These are phyloP conservation scores for Plasmodium gonderi DNA, from an alignment of 169 alveolate genomes.

Conservation along the genomic window DNA sequence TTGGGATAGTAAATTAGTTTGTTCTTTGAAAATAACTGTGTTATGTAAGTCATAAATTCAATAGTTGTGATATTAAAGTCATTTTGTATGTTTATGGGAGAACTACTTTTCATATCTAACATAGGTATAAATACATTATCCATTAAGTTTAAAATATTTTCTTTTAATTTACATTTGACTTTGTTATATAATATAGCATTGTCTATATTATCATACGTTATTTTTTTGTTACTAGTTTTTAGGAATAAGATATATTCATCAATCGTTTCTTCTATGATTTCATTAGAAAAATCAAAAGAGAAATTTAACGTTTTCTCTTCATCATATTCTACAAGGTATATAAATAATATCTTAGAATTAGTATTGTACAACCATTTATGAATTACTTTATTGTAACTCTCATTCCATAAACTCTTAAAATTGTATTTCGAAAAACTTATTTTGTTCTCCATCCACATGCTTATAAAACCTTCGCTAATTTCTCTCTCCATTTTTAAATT, in stretches of 20 bases:
- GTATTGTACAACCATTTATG: constrained; percentile 22
- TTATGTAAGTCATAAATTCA: constrained; percentile 68
- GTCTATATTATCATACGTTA: constrained; percentile 62
- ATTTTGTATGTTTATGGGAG: constrained; percentile 58
- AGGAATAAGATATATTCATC: constrained; percentile 58
- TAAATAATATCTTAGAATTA: constrained; percentile 52
- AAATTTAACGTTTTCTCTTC: constrained; percentile 8
- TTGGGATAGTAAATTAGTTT: constrained; percentile 67
- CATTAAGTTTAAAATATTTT: constrained; percentile 66
- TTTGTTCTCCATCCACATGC: constrained; percentile 41
- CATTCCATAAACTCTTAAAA: constrained; percentile 41
- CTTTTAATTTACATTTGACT: constrained; percentile 47
- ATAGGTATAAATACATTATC: constrained; percentile 63
- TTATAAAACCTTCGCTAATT: constrained; percentile 48
- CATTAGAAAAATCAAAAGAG: constrained; percentile 56
- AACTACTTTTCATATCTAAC: constrained; percentile 49
- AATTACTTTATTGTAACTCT: constrained; percentile 37
- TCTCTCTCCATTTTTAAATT: constrained; percentile 3
- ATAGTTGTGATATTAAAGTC: constrained; percentile 66
- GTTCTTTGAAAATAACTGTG: constrained; percentile 52
- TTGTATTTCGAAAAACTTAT: constrained; percentile 54
- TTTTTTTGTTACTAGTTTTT: constrained; percentile 41
- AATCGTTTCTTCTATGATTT: constrained; percentile 52
- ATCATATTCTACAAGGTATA: constrained; percentile 16
- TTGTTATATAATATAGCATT: constrained; percentile 39